These are phyloP conservation scores for Colletotrichum trifolii DNA, from an alignment of 2,329 filamentous ascomycete genomes.

Conservation along the genomic window DNA sequence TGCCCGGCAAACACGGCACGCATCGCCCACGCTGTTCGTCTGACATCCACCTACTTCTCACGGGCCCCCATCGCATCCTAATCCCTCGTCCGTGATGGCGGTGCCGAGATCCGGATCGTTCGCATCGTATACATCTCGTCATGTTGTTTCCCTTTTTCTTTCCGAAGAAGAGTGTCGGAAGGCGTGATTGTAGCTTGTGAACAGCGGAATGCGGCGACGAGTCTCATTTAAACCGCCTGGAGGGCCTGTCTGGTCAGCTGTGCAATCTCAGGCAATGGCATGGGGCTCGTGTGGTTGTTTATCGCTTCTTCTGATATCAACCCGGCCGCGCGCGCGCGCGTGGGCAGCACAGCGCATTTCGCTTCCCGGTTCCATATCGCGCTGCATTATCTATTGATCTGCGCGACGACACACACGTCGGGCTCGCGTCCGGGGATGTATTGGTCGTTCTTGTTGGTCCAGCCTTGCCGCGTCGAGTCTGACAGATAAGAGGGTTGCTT, in stretches of 20 bases:
- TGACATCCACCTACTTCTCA: constrained; percentile 2
- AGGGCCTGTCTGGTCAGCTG: no score
- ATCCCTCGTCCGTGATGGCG: constrained; percentile 10
- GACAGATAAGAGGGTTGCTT: constrained; percentile 36
- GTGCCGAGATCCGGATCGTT: constrained; percentile 29
- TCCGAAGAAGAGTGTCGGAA: no score
- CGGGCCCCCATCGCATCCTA: background rate
- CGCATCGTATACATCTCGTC: no score
- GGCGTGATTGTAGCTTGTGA: no score
- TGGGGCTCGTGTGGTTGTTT: no score
- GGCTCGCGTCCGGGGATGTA: constrained; percentile 20
- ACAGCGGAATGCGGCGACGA: no score
- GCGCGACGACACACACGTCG: constrained; percentile 5
- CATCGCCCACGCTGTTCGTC: background rate
- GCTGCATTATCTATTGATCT: constrained; percentile 36
- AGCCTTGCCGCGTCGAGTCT: constrained; percentile 25
- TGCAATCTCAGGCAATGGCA: no score
- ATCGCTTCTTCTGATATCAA: background rate
- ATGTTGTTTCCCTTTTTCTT: no score
- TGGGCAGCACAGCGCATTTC: background rate
- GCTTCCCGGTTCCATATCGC: constrained; percentile 19
- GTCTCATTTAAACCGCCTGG: no score
- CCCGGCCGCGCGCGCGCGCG: background rate
- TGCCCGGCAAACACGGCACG: constrained; percentile 23
- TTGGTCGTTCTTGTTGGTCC: background rate